phyloP scores from a whole-genome alignment of 345 rosid species.

The Combretum micranthum region DNA sequence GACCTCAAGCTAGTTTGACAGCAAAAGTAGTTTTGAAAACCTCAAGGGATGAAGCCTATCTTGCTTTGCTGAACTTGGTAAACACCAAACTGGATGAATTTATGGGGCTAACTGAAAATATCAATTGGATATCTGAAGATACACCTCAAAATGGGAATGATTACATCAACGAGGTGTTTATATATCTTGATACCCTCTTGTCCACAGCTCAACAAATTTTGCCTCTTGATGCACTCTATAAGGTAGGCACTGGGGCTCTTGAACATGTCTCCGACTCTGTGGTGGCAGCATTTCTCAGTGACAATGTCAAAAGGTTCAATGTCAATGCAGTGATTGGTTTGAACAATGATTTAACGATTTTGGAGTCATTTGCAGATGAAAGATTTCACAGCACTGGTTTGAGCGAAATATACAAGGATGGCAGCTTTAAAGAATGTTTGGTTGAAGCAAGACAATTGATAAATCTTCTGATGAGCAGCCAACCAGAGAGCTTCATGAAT shows the following conservation, averaged over 20 bases:
- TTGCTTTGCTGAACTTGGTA: slow-evolving; percentile 53
- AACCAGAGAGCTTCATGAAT: slow-evolving; percentile 88
- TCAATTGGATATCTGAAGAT: slow-evolving; percentile 84
- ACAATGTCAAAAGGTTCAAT: slow-evolving; percentile 81
- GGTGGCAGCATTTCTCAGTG: slow-evolving; percentile 60
- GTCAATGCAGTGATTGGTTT: slow-evolving; percentile 65
- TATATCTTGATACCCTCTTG: slow-evolving; percentile 62
- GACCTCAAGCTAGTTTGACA: slow-evolving; percentile 57
- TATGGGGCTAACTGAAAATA: slow-evolving; percentile 64
- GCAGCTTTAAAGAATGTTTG: slow-evolving; percentile 60
- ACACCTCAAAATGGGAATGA: slow-evolving; percentile 45
- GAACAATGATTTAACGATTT: slow-evolving; percentile 53
- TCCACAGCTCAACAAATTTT: slow-evolving; percentile 80
- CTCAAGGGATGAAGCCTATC: slow-evolving; percentile 76
- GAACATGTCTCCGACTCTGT: slow-evolving; percentile 71
- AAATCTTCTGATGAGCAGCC: slow-evolving; percentile 74
- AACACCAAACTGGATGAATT: slow-evolving; percentile 65
- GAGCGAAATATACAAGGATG: slow-evolving; percentile 57
- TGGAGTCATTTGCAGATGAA: slow-evolving; percentile 84
- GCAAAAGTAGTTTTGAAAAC: slow-evolving; percentile 83
- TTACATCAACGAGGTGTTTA: slow-evolving; percentile 58
- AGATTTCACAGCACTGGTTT: slow-evolving; percentile 62
- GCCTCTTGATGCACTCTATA: slow-evolving; percentile 68
- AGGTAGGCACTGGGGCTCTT: slow-evolving; percentile 71
- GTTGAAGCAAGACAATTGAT: slow-evolving; percentile 80